Evolutionary conservation across 495 filamentous ascomycete species (phyloP).

Genomic region (Terfezia claveryi): DNA sequence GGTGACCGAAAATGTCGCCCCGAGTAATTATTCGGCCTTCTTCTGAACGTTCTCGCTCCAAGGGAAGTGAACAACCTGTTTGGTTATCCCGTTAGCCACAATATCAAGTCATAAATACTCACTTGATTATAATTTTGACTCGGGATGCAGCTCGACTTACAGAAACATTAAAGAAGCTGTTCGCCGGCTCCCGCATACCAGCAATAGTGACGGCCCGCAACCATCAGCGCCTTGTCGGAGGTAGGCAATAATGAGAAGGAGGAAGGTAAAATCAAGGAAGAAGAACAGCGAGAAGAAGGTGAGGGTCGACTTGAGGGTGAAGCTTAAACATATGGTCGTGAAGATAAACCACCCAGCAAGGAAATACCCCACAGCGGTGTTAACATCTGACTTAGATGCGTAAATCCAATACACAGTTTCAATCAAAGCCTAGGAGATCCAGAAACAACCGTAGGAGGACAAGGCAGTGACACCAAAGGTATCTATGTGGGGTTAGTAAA

Average conservation of each 20-base stretch:
- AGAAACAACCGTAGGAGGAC: slow-evolving; percentile 95
- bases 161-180: slow-evolving; percentile 89
- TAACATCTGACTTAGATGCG: slow-evolving; percentile 61
- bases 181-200: slow-evolving; percentile 75
- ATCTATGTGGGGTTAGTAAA: slow-evolving; percentile 24
- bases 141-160: slow-evolving; percentile 22
- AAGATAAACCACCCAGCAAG: slow-evolving; percentile 79
- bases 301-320: slow-evolving; percentile 79
- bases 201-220: slow-evolving; percentile 95
- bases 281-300: slow-evolving; percentile 95
- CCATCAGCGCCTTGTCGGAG: slow-evolving; percentile 34
- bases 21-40: background rate
- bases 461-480: slow-evolving; percentile 95
- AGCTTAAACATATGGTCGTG: slow-evolving; percentile 67
- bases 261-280: slow-evolving; percentile 75
- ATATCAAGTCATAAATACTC: slow-evolving; percentile 2
- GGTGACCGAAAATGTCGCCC: too few species aligned
- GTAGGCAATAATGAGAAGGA: slow-evolving; percentile 62
- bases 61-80: slow-evolving; percentile 67
- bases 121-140: background rate
- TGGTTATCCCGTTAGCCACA: too few species aligned
- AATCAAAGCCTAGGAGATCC: slow-evolving; percentile 76
- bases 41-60: slow-evolving; percentile 68
- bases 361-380: slow-evolving; percentile 42
- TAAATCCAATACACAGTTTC: slow-evolving; percentile 35